These are phyloP conservation scores for Trichocomaceae sp. DNA, from an alignment of 2,329 filamentous ascomycete species.

Conservation along the genomic window DNA sequence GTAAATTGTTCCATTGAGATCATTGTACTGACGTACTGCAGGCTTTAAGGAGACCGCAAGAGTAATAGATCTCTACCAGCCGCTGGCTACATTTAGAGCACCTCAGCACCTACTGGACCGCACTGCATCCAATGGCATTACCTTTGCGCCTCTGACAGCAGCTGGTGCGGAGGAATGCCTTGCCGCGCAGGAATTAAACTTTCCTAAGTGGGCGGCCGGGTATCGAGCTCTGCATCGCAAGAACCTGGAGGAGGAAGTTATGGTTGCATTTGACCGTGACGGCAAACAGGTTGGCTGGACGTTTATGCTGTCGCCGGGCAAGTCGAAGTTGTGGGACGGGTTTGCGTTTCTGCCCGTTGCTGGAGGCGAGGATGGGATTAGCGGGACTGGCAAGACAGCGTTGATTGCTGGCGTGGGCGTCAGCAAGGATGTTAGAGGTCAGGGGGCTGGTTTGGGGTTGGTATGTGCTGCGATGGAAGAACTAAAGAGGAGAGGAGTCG, in stretches of 20 bases:
- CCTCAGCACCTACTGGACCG: conserved; percentile 7
- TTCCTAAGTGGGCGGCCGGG: conserved; percentile 3
- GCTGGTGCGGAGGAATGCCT: conserved; percentile 1
- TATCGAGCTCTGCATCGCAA: not conserved
- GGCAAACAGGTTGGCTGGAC: conserved; percentile 7
- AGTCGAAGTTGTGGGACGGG: not conserved
- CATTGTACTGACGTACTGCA: not conserved
- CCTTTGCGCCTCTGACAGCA: conserved; percentile 3
- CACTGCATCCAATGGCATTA: not conserved
- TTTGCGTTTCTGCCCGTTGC: conserved; percentile 7
- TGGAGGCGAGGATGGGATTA: not conserved
- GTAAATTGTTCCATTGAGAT: too few species aligned
- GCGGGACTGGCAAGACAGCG: not conserved
- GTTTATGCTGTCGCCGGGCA: conserved; percentile 2
- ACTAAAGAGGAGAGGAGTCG: conserved; percentile 2
- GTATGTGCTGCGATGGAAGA: conserved; percentile 10
- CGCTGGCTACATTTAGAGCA: conserved; percentile 1
- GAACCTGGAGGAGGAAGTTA: not conserved
- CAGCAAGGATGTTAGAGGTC: conserved; percentile 2
- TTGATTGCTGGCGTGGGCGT: conserved; percentile 8
- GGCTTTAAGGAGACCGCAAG: conserved; percentile 3
- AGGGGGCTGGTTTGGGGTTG: conserved; percentile 5
- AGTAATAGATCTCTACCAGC: conserved; percentile 6
- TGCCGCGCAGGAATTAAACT: not conserved
- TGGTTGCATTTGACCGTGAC: conserved; percentile 7